A percentile compares a stretch with the other conserved stretches of the same genome.
Evolutionary conservation across 257 asterid species (phyloP).

Genomic region (Parsonsia alboflavescens): DNA sequence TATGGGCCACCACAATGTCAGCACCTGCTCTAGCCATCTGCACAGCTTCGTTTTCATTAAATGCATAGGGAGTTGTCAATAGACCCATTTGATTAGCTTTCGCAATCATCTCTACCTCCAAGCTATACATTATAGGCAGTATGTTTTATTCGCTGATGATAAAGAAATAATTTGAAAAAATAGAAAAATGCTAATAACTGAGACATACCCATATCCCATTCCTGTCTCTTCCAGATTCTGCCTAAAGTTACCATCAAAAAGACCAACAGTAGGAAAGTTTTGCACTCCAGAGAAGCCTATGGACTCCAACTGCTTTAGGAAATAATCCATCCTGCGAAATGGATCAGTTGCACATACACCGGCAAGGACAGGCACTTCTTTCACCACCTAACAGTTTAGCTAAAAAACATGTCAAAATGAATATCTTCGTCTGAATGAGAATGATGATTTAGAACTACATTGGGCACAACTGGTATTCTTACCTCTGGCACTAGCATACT

Average conservation of each 20-base stretch:
- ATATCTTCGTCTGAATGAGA: neutral
- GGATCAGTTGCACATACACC: conserved; percentile 99
- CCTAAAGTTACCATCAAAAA: conserved; percentile 89
- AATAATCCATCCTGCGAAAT: conserved; percentile 82
- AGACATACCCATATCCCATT: conserved; percentile 79
- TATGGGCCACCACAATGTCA: conserved; percentile 91
- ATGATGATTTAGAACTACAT: neutral
- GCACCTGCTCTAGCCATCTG: conserved; percentile 98
- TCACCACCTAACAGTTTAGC: conserved; percentile 56
- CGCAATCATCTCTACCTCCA: conserved; percentile 95
- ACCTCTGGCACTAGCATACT: neutral
- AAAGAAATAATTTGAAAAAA: neutral
- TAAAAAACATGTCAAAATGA: neutral
- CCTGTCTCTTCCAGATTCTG: conserved; percentile 95
- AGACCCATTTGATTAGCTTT: conserved; percentile 90
- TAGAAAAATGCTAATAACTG: neutral
- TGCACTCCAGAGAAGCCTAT: conserved; percentile 91
- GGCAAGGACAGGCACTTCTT: conserved; percentile 88
- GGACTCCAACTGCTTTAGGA: conserved; percentile 92
- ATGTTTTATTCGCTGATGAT: conserved; percentile 5
- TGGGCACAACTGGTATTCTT: neutral
- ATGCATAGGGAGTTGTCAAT: conserved; percentile 94
- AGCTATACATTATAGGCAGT: conserved; percentile 35
- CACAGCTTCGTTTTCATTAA: conserved; percentile 73
- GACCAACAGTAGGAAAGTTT: conserved; percentile 95